Conservation (phyloP, 2,329 filamentous ascomycete species). For the Aplosporella prunicola region DNA sequence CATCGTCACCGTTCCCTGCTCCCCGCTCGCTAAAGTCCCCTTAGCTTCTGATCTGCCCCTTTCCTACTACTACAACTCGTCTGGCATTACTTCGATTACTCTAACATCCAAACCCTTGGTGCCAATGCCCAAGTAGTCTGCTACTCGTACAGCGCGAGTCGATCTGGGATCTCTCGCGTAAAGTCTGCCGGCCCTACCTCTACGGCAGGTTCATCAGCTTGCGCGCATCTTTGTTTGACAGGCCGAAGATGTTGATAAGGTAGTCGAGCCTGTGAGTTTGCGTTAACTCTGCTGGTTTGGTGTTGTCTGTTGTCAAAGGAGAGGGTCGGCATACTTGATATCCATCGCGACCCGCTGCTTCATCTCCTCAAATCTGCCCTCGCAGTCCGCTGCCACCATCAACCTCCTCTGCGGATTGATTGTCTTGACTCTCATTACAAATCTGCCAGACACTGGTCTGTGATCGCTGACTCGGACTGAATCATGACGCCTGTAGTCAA, state of each 20-base stretch:
- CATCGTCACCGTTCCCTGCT: slow-evolving; percentile 5
- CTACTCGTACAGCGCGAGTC: no score
- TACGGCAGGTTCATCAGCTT: slow-evolving; percentile 10
- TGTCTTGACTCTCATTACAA: slow-evolving; percentile 76
- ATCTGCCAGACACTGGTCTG: slow-evolving; percentile 77
- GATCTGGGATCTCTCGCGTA: not conserved
- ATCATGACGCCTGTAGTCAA: slow-evolving; percentile 83
- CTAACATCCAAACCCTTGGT: no score
- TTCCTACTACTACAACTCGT: no score
- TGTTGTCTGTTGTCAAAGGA: no score
- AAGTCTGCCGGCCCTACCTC: not conserved
- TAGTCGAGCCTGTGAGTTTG: slow-evolving; percentile 49
- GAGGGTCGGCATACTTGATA: slow-evolving; percentile 58
- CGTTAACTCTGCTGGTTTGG: not conserved
- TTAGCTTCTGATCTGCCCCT: no score
- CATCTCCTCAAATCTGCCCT: slow-evolving; percentile 64
- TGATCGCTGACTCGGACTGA: slow-evolving; percentile 88
- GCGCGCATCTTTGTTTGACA: slow-evolving; percentile 44
- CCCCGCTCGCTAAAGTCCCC: not conserved
- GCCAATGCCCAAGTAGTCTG: no score
- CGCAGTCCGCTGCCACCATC: slow-evolving; percentile 60
- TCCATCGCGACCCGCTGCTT: slow-evolving; percentile 58
- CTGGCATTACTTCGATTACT: no score
- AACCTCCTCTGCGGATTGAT: slow-evolving; percentile 60
- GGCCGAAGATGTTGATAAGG: slow-evolving; percentile 52